Evolutionary conservation across 2,329 filamentous ascomycete genomes (phyloP), one percentile per base, ranked within the genome.

Genomic region (Fusarium circinatum): DNA sequence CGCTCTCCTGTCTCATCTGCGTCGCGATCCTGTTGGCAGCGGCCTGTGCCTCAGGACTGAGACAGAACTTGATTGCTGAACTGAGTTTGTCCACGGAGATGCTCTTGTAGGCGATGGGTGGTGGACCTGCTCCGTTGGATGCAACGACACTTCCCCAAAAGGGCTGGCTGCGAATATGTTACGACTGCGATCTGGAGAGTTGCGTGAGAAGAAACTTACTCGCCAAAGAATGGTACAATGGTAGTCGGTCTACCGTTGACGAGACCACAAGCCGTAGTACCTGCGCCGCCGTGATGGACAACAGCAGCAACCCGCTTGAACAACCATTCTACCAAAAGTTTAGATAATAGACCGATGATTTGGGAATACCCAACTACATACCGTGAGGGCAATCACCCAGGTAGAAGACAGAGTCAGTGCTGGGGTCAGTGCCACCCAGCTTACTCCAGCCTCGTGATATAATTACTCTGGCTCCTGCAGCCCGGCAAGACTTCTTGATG

Each of bases 371-470:
- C 3, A 1, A 28, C 30, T 14, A 24, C 44, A 5, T 61, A 64
- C 61, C 61, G 20, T 64, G 61, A 28, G 61, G 61, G 8, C 61
- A 64, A 18, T 64, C 55, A 2, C 60, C 60, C 9, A 63, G 15
- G 28, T 63, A 63, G 36, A 63, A 63, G 1, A 63, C 42, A 2
- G 41, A 60, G 34, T 48, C 34, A 6, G 18, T 63, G 7, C 14
- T 63, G 0, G 54, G 14, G 0, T 61, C 42, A 7, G n/a, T 13
- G 3, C 42, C 54, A 3, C 60, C 54, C 0, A 63, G 34, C 12
- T 60, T 63, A 0, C 92, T 91, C 92, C 92, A 95, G 9, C 92
- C 92, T 76, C 93, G 92, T 1, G 90, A 93, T 0, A 94, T 90
- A 10, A 94, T 81, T 0, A 92, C 92, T 15, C 93, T 87, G 2